Percentiles rank a stretch among this genome's conserved stretches.
Evolutionary conservation across 352 stramenopile genomes (phyloP).

Genomic region (Globisporangium solare): DNA sequence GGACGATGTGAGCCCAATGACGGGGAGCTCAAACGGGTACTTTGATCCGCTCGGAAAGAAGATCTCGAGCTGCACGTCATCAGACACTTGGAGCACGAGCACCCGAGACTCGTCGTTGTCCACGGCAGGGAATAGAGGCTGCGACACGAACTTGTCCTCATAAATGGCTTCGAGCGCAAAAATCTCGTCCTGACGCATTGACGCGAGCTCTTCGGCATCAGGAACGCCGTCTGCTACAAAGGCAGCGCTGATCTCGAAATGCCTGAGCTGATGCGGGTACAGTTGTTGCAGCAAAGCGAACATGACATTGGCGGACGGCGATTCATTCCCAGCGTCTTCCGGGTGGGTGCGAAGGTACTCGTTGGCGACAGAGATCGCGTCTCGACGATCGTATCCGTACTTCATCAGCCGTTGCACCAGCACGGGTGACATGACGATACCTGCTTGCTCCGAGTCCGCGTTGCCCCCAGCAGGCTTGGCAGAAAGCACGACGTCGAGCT

Average conservation of each 20-base stretch:
- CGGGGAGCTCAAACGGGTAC: conserved; percentile 74
- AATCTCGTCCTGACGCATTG: conserved; percentile 65
- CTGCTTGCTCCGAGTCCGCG: conserved; percentile 7
- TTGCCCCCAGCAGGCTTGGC: background rate
- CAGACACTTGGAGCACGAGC: conserved; percentile 42
- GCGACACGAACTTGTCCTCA: conserved; percentile 53
- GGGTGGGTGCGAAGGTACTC: conserved; percentile 27
- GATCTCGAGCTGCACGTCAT: conserved; percentile 50
- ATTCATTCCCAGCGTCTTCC: conserved; percentile 19
- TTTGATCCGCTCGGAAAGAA: conserved; percentile 40
- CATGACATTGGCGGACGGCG: conserved; percentile 33
- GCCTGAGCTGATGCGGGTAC: conserved; percentile 36
- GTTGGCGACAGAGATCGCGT: conserved; percentile 42
- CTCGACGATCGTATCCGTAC: conserved; percentile 64
- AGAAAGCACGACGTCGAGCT: conserved; percentile 78
- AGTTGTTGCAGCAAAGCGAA: conserved; percentile 36
- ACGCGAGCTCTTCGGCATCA: conserved; percentile 39
- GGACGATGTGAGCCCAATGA: conserved; percentile 44
- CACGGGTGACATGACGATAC: conserved; percentile 23
- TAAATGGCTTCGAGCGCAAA: conserved; percentile 83
- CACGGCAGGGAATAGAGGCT: conserved; percentile 7
- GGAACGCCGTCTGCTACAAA: background rate
- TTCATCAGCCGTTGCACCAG: conserved; percentile 75
- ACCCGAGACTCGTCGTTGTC: conserved; percentile 22
- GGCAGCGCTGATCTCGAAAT: conserved; percentile 25